Evolutionary conservation across 441 rosid species (phyloP), one percentile per base, ranked within the genome.

Genomic region (Populus trichocarpa): DNA sequence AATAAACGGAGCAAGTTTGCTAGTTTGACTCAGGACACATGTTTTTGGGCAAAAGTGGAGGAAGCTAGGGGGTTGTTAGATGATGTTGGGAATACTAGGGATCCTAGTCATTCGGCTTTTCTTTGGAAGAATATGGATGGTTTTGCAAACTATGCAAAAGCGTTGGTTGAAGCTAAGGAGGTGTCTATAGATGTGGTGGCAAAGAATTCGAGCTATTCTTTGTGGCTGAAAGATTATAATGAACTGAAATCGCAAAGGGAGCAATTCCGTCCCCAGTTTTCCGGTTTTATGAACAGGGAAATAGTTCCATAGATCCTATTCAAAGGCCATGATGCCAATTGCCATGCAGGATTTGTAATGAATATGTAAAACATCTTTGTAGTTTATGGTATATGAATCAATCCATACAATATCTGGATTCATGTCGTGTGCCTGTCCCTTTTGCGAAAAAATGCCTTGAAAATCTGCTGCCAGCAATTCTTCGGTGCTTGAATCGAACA

Each of bases 1-100:
- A 78, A 67, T 75, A 75, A 67, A 28, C 72, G 98, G 80, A 96
- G 87, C 72, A 87, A n/a, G 71, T 77, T 79, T 28, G 89, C 98
- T 1, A 82, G 95, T 81, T 42, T 84, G 57, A 96, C 98, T 2
- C 97, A 93, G 65, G 99, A 96, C 79, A 75, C 98, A 14, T 87
- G 90, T 79, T 96, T 93, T 64, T 92, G 97, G 99, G 98, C 94
- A 5, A 87, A 70, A 80, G 87, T 96, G 22, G 97, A 96, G 83
- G 92, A 91, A 85, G 95, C 94, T 6, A 83, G 77, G 78, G 99
- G 89, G 30, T 86, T 76, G 72, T 78, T 91, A 4, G 87, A 89
- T 68, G 80, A 33, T n/a, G 71, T 87, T 8, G 86, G 74, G 83
- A 80, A 78, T 18, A 92, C 86, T 76, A 71, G 33, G 5, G 88